Conservation (phyloP, 2,329 filamentous ascomycete species). For the Aspergillus sp. region DNA sequence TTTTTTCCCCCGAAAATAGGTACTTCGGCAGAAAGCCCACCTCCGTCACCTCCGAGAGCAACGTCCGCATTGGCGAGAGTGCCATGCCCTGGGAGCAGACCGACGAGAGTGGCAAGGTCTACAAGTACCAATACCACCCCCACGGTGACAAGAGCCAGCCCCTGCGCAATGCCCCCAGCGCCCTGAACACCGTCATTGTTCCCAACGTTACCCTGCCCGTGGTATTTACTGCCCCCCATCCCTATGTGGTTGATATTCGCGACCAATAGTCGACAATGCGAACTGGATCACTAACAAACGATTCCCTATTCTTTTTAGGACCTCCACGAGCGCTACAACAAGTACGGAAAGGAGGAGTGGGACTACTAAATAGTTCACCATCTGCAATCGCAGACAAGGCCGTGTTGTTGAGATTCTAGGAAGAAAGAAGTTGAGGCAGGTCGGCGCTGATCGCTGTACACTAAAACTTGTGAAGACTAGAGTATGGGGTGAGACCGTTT, state of each 20-base stretch:
- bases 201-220: slow-evolving; percentile 91
- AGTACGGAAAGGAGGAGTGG: slow-evolving; percentile 97
- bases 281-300: not conserved
- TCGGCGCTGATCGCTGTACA: slow-evolving; percentile 34
- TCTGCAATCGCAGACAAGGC: slow-evolving; percentile 11
- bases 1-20: slow-evolving; percentile 58
- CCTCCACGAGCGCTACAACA: slow-evolving; percentile 98
- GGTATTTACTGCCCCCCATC: slow-evolving; percentile 54
- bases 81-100: slow-evolving; percentile 91
- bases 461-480: slow-evolving; percentile 34
- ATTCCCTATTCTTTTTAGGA: slow-evolving; percentile 53
- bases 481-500: slow-evolving; percentile 24
- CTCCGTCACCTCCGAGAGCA: slow-evolving; percentile 75
- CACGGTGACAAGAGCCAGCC: slow-evolving; percentile 75
- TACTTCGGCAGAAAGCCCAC: slow-evolving; percentile 80
- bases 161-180: slow-evolving; percentile 88
- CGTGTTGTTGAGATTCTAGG: slow-evolving; percentile 15
- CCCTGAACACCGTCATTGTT: slow-evolving; percentile 90
- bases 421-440: slow-evolving; percentile 7
- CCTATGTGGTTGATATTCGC: not conserved
- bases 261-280: not conserved
- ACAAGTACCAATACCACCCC: slow-evolving; percentile 78
- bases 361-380: slow-evolving; percentile 36
- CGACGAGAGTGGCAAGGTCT: slow-evolving; percentile 61
- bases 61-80: slow-evolving; percentile 71